Base-by-base conservation (phyloP, 345 rosid species). In the Rhodamnia rubescens region DNA sequence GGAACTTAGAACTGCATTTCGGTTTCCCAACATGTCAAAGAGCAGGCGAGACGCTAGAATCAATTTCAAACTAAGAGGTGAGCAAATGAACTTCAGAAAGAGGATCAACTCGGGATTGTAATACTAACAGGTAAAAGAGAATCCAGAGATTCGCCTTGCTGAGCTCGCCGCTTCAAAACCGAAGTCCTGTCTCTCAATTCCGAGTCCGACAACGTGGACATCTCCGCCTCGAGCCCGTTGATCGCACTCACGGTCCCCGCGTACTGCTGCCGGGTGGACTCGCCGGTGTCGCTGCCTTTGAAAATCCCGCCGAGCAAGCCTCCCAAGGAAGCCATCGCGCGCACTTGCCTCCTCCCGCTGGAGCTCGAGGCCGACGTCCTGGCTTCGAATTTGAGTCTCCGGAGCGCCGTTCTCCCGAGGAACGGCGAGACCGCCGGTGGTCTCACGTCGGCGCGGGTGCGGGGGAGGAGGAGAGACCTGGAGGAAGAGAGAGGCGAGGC, bases 301-400 rank as follows among this genome's bases (percentile, higher is more conserved):
- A 97, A 97, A 85, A 96, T 92, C 58, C 97, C 98, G 54, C 97
- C 94, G 14, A 96, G 90, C 80, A 96, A 89, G 81, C 98, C 98
- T 53, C 98, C 95, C 55, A 97, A 78, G 3, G 98, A 94, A 89
- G 99, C 98, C 87, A 83, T 84, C 61, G 89, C 92, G 51, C 85
- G 81, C 87, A 87, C 85, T 84, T 88, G 85, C 40, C 92, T 27
- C 85, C 87, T 83, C n/a, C 92, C 86, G 5, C 13, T 42, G 53
- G 50, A 82, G 27, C 69, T 78, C 82, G 86, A 47, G 29, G 84
- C 89, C 53, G 89, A 59, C 27, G 85, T 84, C 83, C 90, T 89
- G 6, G 59, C 78, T 78, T 85, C 85, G 27, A 74, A 32, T 32
- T 55, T 56, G 36, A 85, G 52, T 49, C 61, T 83, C 56, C 82